A percentile compares a stretch with the other conserved stretches of the same genome.
Conservation (phyloP, 129 eudicot species). For the Centella asiatica region DNA sequence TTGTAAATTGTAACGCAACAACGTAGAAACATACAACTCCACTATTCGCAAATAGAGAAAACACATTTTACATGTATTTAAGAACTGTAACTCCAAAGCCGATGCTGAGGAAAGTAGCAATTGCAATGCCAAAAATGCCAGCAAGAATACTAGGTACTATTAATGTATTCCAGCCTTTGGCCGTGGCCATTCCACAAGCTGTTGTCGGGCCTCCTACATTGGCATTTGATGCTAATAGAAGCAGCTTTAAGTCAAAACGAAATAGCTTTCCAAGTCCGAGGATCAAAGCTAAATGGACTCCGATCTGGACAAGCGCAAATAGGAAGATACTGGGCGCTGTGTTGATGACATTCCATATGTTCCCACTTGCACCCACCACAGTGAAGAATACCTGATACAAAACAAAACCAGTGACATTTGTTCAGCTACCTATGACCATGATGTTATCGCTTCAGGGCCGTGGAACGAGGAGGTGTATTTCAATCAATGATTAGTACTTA, state of each 20-base stretch:
- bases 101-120: slow-evolving; percentile 80
- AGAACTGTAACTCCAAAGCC: slow-evolving; percentile 58
- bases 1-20: too few species aligned
- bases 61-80: slow-evolving; percentile 33
- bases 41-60: neutral
- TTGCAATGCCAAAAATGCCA: slow-evolving; percentile 72
- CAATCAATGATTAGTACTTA: neutral
- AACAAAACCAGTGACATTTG: neutral
- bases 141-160: slow-evolving; percentile 75
- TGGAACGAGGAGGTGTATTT: neutral
- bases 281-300: slow-evolving; percentile 66
- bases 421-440: neutral
- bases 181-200: slow-evolving; percentile 88
- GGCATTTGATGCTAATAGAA: slow-evolving; percentile 79
- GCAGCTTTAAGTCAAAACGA: slow-evolving; percentile 39
- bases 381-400: slow-evolving; percentile 56
- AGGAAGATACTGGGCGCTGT: slow-evolving; percentile 82
- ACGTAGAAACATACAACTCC: too few species aligned
- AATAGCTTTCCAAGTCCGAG: slow-evolving; percentile 67
- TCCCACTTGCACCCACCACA: slow-evolving; percentile 78
- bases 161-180: slow-evolving; percentile 75
- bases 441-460: neutral
- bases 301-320: slow-evolving; percentile 58
- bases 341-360: slow-evolving; percentile 50
- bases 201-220: slow-evolving; percentile 89